Evolutionary conservation across 2,329 filamentous ascomycete genomes (phyloP), one percentile per base, ranked within the genome.

Genomic region (Rhexocercosporidium sp.): DNA sequence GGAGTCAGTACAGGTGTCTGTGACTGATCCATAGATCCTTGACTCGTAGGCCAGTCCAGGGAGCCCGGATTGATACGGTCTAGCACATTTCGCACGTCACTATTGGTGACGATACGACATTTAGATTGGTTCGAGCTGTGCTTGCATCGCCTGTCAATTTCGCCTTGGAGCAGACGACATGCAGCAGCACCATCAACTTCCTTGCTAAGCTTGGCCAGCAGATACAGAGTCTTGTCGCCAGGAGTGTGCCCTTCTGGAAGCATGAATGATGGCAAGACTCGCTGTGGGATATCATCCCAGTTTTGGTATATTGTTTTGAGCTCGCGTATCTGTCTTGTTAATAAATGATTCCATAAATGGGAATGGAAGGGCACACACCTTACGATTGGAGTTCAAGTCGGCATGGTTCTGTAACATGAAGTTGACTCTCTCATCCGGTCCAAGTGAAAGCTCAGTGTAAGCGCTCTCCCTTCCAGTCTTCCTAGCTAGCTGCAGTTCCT

Each of bases 151-250:
- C 29, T 8, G 6, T 64, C 59, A 3, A 69, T 64, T 25, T 69
- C 64, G 3, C 44, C 31, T 29, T 37, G 29, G 25, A 69, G 22
- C 2, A 64, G 20, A 11, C 46, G 29, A 14, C 49, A 51, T 1
- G 67, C 67, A 14, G 25, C 57, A 5, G n/a, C 22, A 12, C 27
- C 20, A 46, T 66, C 64, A 12, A 62, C 49, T 25, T 69, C 64
- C 14, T 69, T 69, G 49, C 64, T 69, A 4, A 69, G 25, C 34
- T 39, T 69, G 14, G 67, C 67, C 8, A 69, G 54, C 27, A 69
- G 34, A 47, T 64, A 66, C 18, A 69, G 25, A 14, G 64, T 69
- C 27, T 69, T 66, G 44, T 66, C 67, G 2, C 67, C 64, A 27
- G 64, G 64, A 1, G 54, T 62, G 20, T 69, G 64, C 12, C 64